Evolutionary conservation across 805 yeast species (phyloP), one percentile per base, ranked within the genome.

Genomic region (Metschnikowia santaceciliae): DNA sequence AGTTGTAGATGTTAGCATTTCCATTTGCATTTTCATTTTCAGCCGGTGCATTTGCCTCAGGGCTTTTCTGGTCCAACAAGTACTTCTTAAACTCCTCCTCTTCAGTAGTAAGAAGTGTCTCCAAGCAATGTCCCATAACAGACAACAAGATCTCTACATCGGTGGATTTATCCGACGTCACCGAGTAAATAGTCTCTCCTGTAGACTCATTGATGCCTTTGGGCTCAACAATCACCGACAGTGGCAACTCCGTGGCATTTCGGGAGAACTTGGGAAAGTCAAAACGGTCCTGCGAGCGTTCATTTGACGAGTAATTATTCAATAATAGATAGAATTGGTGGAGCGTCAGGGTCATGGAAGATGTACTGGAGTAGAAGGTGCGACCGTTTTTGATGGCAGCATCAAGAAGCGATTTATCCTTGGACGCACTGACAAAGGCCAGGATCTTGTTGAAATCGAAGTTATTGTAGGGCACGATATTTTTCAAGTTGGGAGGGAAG

Each of bases 281-380:
- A 47, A 71, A 70, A 34, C 76, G 57, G 11, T 57, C 48, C 13
- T 53, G 54, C 1, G 59, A 48, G 7, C 43, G 42, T 2, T 57
- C 53, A 20, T 57, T 47, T 11, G 47, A 23, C 14, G 52, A 40
- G 54, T 70, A 73, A 50, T 71, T 74, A 58, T 84, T 82, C 37
- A 94, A 62, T 8, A 88, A 69, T 52, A 75, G 76, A 67, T 94
- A 97, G 52, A 92, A 71, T 46, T 90, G 95, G 3, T 83, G 74
- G 42, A 92, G 74, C 0, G 84, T 68, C 1, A 84, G 76, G 0
- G 98, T 91, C 88, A 92, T 79, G 1, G 96, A 87, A 17, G 96
- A 87, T 0, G 98, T 90, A 1, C 97, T 90, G 1, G 95, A 87
- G 51, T 79, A 80, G 62, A 76, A 92, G 50, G 61, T 66, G 63